Evolutionary conservation across 495 filamentous ascomycete genomes (phyloP).

Genomic region (Penicillium parvum): DNA sequence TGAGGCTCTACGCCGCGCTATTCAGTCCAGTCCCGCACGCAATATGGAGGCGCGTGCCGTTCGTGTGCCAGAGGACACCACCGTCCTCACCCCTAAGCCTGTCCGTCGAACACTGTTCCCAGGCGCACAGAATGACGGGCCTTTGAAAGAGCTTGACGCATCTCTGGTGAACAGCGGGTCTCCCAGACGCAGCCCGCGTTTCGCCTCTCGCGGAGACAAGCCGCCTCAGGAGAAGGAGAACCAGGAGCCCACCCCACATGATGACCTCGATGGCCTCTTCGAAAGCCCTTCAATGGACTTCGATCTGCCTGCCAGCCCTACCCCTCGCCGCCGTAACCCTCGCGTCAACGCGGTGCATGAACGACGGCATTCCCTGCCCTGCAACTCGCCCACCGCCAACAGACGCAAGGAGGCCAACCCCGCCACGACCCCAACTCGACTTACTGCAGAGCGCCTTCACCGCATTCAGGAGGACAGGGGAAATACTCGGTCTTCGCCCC

Average conservation of each 20-base stretch:
- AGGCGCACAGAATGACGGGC: constrained; percentile 50
- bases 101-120: constrained; percentile 80
- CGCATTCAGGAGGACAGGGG: constrained; percentile 31
- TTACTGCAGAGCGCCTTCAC: constrained; percentile 37
- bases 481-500: constrained; percentile 16
- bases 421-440: constrained; percentile 28
- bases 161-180: constrained; percentile 49
- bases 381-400: constrained; percentile 31
- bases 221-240: constrained; percentile 48
- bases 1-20: constrained; percentile 56
- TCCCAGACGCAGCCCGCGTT: constrained; percentile 46
- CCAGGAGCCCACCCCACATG: constrained; percentile 26
- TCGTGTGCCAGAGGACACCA: constrained; percentile 53
- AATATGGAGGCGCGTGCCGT: constrained; percentile 59
- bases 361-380: constrained; percentile 40
- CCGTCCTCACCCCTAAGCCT: constrained; percentile 52
- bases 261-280: constrained; percentile 59
- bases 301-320: constrained; percentile 59
- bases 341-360: constrained; percentile 44
- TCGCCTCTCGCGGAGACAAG: constrained; percentile 34
- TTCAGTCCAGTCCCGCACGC: constrained; percentile 68
- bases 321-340: constrained; percentile 45
- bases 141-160: constrained; percentile 55
- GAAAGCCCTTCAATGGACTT: constrained; percentile 42
- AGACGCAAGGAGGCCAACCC: constrained; percentile 22